phyloP scores from a whole-genome alignment of 352 stramenopile genomes.

The Phytophthora pluvialis region DNA sequence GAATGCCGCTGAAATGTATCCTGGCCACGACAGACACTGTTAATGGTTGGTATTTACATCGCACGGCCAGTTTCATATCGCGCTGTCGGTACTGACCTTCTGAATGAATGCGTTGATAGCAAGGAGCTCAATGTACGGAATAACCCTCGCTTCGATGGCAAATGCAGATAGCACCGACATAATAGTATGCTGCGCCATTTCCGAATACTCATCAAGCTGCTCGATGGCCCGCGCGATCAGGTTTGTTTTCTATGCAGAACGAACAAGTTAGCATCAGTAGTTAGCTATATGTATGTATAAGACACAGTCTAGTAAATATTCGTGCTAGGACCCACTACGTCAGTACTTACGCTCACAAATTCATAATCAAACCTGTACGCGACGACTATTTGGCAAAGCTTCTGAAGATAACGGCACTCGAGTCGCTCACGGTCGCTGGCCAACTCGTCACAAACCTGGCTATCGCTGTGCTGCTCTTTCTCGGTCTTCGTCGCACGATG shows the following conservation, averaged over 20 bases:
- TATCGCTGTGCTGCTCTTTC: slow-evolving; percentile 7
- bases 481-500: slow-evolving; percentile 30
- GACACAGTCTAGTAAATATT: not conserved
- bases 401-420: slow-evolving; percentile 58
- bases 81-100: slow-evolving; percentile 26
- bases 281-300: not conserved
- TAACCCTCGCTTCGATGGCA: slow-evolving; percentile 63
- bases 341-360: slow-evolving; percentile 53
- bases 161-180: slow-evolving; percentile 62
- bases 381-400: slow-evolving; percentile 54
- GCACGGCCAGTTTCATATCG: not conserved
- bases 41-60: slow-evolving; percentile 16
- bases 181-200: slow-evolving; percentile 58
- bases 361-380: slow-evolving; percentile 58
- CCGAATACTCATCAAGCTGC: slow-evolving; percentile 49
- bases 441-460: slow-evolving; percentile 5
- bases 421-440: slow-evolving; percentile 29
- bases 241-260: slow-evolving; percentile 43
- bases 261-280: not conserved
- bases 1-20: slow-evolving; percentile 29
- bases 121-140: slow-evolving; percentile 56
- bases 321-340: not conserved
- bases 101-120: slow-evolving; percentile 43
- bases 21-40: slow-evolving; percentile 19
- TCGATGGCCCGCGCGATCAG: slow-evolving; percentile 48